A percentile compares a stretch with the other conserved stretches of the same genome.
Conservation (phyloP, 352 stramenopile genomes). For the Globisporangium iwayamae region DNA sequence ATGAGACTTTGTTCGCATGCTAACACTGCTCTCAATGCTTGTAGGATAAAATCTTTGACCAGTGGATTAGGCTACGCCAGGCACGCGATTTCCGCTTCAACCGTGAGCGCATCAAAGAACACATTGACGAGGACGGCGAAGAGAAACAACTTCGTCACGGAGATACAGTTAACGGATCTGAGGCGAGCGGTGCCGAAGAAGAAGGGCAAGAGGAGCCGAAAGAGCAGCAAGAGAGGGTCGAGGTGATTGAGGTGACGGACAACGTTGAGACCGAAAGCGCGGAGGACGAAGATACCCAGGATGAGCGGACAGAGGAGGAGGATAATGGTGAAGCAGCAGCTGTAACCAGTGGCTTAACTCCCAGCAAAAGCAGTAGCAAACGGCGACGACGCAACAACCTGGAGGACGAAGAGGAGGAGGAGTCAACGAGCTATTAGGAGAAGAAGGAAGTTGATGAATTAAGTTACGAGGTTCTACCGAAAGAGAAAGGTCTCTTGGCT, state of each 20-base stretch:
- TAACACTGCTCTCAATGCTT: background rate
- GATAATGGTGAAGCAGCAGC: background rate
- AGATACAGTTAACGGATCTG: slow-evolving; percentile 12
- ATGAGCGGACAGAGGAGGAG: slow-evolving; percentile 7
- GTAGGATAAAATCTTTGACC: slow-evolving; percentile 41
- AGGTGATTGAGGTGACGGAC: slow-evolving; percentile 10
- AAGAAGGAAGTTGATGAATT: slow-evolving; percentile 3
- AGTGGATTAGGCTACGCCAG: slow-evolving; percentile 47
- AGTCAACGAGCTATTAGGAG: background rate
- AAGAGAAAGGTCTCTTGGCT: background rate
- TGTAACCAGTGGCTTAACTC: background rate
- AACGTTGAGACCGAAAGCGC: slow-evolving; percentile 17
- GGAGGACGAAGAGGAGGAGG: slow-evolving; percentile 6
- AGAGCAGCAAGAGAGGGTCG: slow-evolving; percentile 10
- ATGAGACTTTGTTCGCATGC: background rate
- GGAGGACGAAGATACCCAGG: slow-evolving; percentile 13
- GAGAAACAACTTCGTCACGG: slow-evolving; percentile 13
- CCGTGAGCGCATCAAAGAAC: slow-evolving; percentile 27
- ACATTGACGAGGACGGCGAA: slow-evolving; percentile 21
- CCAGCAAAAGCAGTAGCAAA: slow-evolving; percentile 3
- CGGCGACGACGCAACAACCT: slow-evolving; percentile 3
- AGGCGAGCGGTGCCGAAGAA: slow-evolving; percentile 12
- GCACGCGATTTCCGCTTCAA: slow-evolving; percentile 57
- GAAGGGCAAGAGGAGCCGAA: slow-evolving; percentile 12
- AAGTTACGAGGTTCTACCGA: slow-evolving; percentile 6